Evolutionary conservation across 805 yeast species (phyloP), one percentile per base, ranked within the genome.

Genomic region (Zygosaccharomyces rouxii): DNA sequence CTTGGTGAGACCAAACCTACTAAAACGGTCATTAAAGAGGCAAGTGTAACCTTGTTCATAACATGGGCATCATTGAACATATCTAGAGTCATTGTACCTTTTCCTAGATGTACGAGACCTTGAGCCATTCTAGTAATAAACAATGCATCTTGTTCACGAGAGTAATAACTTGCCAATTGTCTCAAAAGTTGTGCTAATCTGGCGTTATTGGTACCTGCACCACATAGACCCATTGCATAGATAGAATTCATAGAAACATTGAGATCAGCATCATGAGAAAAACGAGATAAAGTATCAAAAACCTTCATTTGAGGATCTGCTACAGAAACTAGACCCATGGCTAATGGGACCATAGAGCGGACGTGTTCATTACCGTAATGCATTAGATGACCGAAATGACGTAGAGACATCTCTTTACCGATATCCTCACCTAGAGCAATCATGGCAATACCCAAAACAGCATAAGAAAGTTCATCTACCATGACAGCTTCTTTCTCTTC

Each of bases 141-240:
- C 58, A 92, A 72, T 13, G 95, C 84, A 66, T 92, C 95, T 47
- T 94, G 83, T 49, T 92, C 95, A 63, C 90, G 86, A 46, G 86
- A 79, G 67, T 94, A 95, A 68, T 94, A 94, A 47, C 88, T 82
- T 0, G 99, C 98, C 59, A 94, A 77, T 70, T 94, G 98, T 69
- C 99, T 81, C 63, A 94, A 77, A 55, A 94, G 76, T 72, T 94
- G 99, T 3, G 98, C 98, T 55, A 94, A 76, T 72, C 99, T 85
- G 6, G 99, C 99, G 66, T 94, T 94, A 71, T 94, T 92, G 25
- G 99, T 94, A 71, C 99, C 99, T 18, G 98, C 94, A 66, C 99
- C 99, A 58, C 92, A 95, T 54, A 94, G 72, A 47, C 99, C 99
- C 98, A 94, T 90, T 38, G 96, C 83, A 62, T 88, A 92, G 55